Conservation (phyloP, 2,329 filamentous ascomycete genomes). For the Fonsecaea nubica region DNA sequence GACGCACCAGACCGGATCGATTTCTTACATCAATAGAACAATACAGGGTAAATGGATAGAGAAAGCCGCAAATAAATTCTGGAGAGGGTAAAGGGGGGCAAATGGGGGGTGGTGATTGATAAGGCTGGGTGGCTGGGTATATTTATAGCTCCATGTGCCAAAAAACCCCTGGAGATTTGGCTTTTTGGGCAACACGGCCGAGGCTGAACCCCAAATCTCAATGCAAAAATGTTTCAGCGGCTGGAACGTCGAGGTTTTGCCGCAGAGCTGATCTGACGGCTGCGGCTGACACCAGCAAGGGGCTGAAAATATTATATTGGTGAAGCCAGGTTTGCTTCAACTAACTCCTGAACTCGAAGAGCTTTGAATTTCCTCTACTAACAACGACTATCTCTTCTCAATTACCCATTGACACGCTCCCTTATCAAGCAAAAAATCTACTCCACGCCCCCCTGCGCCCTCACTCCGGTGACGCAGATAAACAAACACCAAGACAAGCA, state of each 20-base stretch:
- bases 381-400: not conserved
- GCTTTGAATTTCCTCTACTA: not conserved
- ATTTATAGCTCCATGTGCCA: not conserved
- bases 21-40: slow-evolving; percentile 56
- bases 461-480: not conserved
- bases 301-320: not conserved
- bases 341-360: not conserved
- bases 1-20: slow-evolving; percentile 52
- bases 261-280: not conserved
- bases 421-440: not conserved
- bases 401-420: not conserved
- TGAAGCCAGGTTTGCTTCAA: slow-evolving; percentile 1
- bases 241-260: not conserved
- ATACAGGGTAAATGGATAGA: not conserved
- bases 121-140: not conserved
- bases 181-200: not conserved
- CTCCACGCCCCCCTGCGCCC: not conserved
- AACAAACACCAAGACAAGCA: not conserved
- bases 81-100: not conserved
- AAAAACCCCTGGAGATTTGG: not conserved
- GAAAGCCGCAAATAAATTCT: not conserved
- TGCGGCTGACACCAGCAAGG: slow-evolving; percentile 8
- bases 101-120: not conserved
- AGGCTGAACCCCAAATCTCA: slow-evolving; percentile 14
- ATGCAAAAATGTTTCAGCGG: not conserved